Conservation (phyloP, 2,329 filamentous ascomycete species). For the Colletotrichum lini region DNA sequence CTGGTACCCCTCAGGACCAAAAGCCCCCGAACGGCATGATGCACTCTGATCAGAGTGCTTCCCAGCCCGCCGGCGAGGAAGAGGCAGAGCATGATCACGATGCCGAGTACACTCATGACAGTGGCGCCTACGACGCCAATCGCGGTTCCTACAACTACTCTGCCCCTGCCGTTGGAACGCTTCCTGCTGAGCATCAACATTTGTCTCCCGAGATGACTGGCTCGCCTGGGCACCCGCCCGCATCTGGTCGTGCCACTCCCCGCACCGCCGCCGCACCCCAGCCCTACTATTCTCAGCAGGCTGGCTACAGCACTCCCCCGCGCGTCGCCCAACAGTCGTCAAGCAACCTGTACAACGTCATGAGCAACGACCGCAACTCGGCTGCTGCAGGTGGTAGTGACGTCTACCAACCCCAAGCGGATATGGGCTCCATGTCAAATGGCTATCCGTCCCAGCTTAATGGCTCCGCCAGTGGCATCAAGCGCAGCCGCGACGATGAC, state of each 20-base stretch:
- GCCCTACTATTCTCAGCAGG: slow-evolving; percentile 78
- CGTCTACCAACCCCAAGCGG: slow-evolving; percentile 77
- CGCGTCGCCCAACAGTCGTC: slow-evolving; percentile 75
- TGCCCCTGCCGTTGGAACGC: slow-evolving; percentile 74
- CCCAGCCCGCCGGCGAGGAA: slow-evolving; percentile 71
- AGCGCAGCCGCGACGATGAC: slow-evolving; percentile 70
- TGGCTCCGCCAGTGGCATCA: slow-evolving; percentile 64
- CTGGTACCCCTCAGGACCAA: slow-evolving; percentile 72
- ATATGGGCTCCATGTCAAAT: slow-evolving; percentile 71
- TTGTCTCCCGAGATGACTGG: slow-evolving; percentile 86
- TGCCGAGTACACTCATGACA: slow-evolving; percentile 89
- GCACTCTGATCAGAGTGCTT: slow-evolving; percentile 65
- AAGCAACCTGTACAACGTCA: slow-evolving; percentile 90
- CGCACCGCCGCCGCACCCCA: slow-evolving; percentile 81
- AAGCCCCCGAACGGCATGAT: slow-evolving; percentile 78
- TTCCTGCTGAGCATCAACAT: slow-evolving; percentile 81
- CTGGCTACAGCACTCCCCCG: slow-evolving; percentile 85
- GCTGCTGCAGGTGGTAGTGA: slow-evolving; percentile 76
- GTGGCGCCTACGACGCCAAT: slow-evolving; percentile 79
- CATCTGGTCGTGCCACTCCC: slow-evolving; percentile 88
- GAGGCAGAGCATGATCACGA: slow-evolving; percentile 83
- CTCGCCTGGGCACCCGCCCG: slow-evolving; percentile 83
- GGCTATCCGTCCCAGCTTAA: slow-evolving; percentile 79
- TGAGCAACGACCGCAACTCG: slow-evolving; percentile 82
- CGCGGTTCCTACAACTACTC: slow-evolving; percentile 85